Evolutionary conservation across 148 eudicot species (phyloP).

Genomic region (Vaccinium myrtillus): DNA sequence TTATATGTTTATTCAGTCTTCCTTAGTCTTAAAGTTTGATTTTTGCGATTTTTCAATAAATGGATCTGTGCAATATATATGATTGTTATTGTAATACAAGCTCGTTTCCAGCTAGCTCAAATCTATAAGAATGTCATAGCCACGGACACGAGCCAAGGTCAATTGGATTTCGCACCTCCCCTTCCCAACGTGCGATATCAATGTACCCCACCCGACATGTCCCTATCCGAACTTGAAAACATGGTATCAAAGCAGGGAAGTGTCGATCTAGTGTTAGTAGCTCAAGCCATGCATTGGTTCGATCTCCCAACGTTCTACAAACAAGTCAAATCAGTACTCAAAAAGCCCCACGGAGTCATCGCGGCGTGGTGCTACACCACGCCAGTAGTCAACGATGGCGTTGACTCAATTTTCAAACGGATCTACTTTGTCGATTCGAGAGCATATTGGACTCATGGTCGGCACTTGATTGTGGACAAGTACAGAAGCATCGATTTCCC

Average conservation of each 20-base stretch:
- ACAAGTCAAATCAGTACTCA: constrained; percentile 50
- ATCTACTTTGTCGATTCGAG: constrained; percentile 28
- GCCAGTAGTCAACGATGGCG: constrained; percentile 33
- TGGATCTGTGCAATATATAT: neutral
- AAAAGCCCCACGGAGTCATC: constrained; percentile 69
- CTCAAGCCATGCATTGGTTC: constrained; percentile 88
- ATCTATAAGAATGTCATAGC: constrained; percentile 60
- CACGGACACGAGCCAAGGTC: constrained; percentile 70
- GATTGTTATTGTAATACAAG: neutral
- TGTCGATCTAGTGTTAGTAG: constrained; percentile 60
- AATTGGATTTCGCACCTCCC: constrained; percentile 57
- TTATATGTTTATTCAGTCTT: neutral
- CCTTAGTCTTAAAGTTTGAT: neutral
- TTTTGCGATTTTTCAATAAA: neutral
- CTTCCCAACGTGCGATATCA: constrained; percentile 54
- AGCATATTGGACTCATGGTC: constrained; percentile 43
- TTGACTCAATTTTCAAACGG: constrained; percentile 43
- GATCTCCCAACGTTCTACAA: constrained; percentile 54
- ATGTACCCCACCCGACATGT: constrained; percentile 45
- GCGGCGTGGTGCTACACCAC: constrained; percentile 86
- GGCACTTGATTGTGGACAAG: constrained; percentile 42
- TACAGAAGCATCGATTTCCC: constrained; percentile 57
- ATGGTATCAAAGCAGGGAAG: constrained; percentile 34
- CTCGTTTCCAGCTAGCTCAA: constrained; percentile 41
- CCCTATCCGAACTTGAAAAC: constrained; percentile 30